Base-by-base conservation (phyloP, 2,329 filamentous ascomycete genomes). In the Colletotrichum musicola region DNA sequence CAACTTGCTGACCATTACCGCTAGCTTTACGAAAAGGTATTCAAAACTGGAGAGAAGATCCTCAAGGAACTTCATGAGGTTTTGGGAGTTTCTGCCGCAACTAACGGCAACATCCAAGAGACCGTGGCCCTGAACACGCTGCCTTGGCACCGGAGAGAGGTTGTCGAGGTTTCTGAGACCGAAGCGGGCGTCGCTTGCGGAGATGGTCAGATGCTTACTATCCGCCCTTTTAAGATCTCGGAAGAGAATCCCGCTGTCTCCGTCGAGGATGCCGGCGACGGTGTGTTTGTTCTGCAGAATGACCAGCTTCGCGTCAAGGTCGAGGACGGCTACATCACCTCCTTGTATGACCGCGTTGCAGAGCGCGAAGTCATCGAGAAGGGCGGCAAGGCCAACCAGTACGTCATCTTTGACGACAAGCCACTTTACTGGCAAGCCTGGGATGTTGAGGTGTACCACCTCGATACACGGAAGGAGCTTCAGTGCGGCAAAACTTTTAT, bases 401-500 rank as follows among this genome's bases (percentile, higher is more conserved):
- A 96, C 58, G 95, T 98, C 72, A 90, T 98, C 25, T 98, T 97
- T 75, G 96, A 99, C 76, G 96, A 99, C 81, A 98, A 98, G 81
- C 95, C 95, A 22, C 87, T 98, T 25, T 97, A 97, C 83, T 98
- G 94, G 95, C 93, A 98, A 81, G 95, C 94, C 3, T 97, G 95
- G 95, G 95, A 99, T 78, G 95, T 98, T 6, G 96, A 99, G 80
- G 95, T 98, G 30, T 99, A 92, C 82, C 96, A 99, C 75, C 88
- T 98, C 27, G 90, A 97, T 63, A 96, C 94, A 2, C 90, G 94
- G 64, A 88, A 92, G 77, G 92, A 95, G 77, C 85, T 99, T 14
- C 77, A 86, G 6, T 88, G 90, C 18, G 86, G 88, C 71, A 85
- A 89, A 72, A 94, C 93, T 13, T 86, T 84, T 71, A 91, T 98